phyloP scores from a whole-genome alignment of 768 basidiomycete species.

The Kwoniella bestiolae region DNA sequence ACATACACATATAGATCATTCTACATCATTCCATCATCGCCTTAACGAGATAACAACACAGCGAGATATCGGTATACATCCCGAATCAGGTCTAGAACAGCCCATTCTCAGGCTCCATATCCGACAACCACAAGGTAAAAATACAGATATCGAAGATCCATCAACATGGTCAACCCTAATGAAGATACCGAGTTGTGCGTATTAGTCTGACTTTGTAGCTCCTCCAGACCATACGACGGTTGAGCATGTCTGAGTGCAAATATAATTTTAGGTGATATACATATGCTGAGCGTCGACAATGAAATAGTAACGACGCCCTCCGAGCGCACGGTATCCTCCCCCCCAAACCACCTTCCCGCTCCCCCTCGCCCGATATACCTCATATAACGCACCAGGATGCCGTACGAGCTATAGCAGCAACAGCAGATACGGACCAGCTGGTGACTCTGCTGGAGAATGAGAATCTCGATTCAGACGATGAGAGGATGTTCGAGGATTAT shows the following conservation, averaged over 20 bases:
- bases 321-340: constrained; percentile 91
- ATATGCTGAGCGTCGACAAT: background rate
- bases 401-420: constrained; percentile 44
- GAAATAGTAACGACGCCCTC: constrained; percentile 81
- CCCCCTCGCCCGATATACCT: constrained; percentile 79
- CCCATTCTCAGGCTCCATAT: no score
- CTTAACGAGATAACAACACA: background rate
- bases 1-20: constrained; percentile 9
- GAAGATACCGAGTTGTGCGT: constrained; percentile 97
- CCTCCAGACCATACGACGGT: no score
- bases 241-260: no score
- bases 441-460: constrained; percentile 75
- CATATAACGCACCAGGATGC: constrained; percentile 64
- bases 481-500: constrained; percentile 71
- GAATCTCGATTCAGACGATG: constrained; percentile 73
- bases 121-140: background rate
- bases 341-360: constrained; percentile 66
- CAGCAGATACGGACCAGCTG: constrained; percentile 58
- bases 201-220: background rate
- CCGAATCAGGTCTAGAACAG: no score
- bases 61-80: background rate
- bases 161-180: constrained; percentile 66
- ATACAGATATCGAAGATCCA: background rate
- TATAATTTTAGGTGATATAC: background rate
- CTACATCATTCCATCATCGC: background rate